Conservation (phyloP, 2,329 filamentous ascomycete species). For the Cladosporium sp. region DNA sequence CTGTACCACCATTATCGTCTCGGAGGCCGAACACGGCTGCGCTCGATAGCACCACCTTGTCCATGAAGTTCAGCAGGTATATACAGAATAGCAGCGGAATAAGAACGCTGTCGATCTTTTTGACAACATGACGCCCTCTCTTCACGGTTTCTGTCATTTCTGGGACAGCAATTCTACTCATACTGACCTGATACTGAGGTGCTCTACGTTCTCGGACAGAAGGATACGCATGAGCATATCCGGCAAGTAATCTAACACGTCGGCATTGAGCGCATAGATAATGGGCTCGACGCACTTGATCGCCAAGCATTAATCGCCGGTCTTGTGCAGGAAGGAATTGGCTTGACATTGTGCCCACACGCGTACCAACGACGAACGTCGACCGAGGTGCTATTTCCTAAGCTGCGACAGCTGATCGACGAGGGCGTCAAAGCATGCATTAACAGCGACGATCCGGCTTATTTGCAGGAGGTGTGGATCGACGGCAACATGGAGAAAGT, state of each 20-base stretch:
- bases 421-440: neutral
- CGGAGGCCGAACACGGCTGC: too few relatives aligned
- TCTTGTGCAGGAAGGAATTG: neutral
- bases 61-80: too few relatives aligned
- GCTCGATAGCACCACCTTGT: too few relatives aligned
- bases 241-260: neutral
- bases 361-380: neutral
- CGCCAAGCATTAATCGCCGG: neutral
- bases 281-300: neutral
- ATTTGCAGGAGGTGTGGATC: neutral
- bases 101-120: too few relatives aligned
- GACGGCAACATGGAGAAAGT: slow-evolving; percentile 1
- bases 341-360: neutral
- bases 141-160: too few relatives aligned
- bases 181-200: too few relatives aligned
- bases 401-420: neutral
- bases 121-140: too few relatives aligned
- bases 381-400: neutral
- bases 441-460: neutral
- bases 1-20: too few relatives aligned
- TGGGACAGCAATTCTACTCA: too few relatives aligned
- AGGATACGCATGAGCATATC: slow-evolving; percentile 2
- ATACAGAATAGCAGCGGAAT: too few relatives aligned
- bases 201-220: too few relatives aligned
- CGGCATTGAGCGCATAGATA: neutral